These are phyloP conservation scores for Pythium rhizo-oryzae DNA, from an alignment of 352 stramenopile genomes.

Conservation along the genomic window DNA sequence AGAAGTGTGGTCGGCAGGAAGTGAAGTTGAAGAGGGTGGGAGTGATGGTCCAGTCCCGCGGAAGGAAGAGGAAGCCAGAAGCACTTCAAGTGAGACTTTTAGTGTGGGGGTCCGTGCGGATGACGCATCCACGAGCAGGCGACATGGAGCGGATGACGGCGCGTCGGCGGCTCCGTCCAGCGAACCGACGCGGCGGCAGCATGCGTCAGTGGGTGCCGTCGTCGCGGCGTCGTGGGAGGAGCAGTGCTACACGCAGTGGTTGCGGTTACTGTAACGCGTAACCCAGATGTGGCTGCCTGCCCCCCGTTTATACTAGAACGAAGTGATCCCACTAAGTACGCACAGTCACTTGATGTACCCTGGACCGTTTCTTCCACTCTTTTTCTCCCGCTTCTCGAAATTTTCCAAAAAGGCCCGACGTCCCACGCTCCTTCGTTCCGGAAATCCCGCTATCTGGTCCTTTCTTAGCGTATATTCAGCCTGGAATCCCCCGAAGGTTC, in stretches of 20 bases:
- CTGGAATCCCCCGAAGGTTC: neutral
- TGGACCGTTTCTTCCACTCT: constrained; percentile 2
- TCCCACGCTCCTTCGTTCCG: neutral
- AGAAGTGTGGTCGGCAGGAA: constrained; percentile 8
- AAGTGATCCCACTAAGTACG: neutral
- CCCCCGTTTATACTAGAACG: neutral
- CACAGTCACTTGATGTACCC: neutral
- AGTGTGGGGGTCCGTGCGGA: neutral
- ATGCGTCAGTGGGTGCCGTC: neutral
- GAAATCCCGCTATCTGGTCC: neutral
- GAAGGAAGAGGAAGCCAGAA: constrained; percentile 13
- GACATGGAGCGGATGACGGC: neutral
- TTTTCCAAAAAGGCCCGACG: neutral
- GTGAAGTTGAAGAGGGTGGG: constrained; percentile 12
- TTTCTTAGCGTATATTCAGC: neutral
- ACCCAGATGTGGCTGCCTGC: no score
- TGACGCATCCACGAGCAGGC: neutral
- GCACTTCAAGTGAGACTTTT: neutral
- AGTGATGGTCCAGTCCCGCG: neutral
- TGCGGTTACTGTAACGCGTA: constrained; percentile 3
- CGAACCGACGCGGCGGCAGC: neutral
- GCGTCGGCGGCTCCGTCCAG: neutral
- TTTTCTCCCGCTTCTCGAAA: neutral
- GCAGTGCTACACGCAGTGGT: constrained; percentile 31
- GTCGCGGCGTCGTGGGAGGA: constrained; percentile 20